Evolutionary conservation across 2,329 filamentous ascomycete genomes (phyloP).

Genomic region (Aspergillus thermomutatus): DNA sequence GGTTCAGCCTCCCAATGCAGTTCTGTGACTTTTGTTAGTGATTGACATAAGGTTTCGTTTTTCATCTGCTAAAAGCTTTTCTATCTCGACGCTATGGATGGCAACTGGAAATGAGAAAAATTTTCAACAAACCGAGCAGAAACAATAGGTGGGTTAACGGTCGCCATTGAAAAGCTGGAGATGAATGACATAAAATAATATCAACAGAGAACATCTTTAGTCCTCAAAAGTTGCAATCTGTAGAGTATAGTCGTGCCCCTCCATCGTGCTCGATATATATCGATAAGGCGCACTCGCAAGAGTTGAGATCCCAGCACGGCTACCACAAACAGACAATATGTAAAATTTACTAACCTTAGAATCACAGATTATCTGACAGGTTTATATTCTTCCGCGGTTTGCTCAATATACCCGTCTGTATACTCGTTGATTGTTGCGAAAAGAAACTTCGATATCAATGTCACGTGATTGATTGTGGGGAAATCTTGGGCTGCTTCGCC

Average conservation of each 20-base stretch:
- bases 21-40: background rate
- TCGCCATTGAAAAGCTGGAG: background rate
- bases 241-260: background rate
- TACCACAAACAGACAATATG: background rate
- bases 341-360: background rate
- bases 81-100: background rate
- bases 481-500: background rate
- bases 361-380: background rate
- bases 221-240: background rate
- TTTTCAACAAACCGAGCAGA: background rate
- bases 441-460: background rate
- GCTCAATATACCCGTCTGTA: background rate
- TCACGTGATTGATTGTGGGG: background rate
- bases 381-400: background rate
- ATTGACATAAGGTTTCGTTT: background rate
- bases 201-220: background rate
- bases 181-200: background rate
- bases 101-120: background rate
- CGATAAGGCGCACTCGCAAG: background rate
- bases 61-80: no score
- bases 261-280: background rate
- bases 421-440: background rate
- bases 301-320: background rate
- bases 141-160: background rate
- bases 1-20: background rate